Evolutionary conservation across 2,329 filamentous ascomycete genomes (phyloP).

Genomic region (Sarocladium brachiariae): DNA sequence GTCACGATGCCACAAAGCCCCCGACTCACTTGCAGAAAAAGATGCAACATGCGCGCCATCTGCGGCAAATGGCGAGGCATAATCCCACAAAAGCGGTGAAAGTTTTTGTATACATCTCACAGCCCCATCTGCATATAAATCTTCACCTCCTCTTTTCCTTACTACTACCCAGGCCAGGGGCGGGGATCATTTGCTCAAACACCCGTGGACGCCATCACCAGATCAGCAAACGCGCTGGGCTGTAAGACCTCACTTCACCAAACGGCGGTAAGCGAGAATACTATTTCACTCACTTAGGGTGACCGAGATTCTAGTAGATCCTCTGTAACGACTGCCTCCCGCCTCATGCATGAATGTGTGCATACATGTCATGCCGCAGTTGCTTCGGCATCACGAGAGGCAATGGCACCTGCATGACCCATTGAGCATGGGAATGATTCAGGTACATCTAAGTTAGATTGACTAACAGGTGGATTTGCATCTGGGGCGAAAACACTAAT

Average conservation of each 20-base stretch:
- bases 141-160: too few species aligned
- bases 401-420: too few species aligned
- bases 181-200: neutral
- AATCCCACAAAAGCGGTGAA: conserved; percentile 1
- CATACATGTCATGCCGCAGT: neutral
- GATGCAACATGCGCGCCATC: neutral
- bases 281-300: neutral
- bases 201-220: neutral
- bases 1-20: too few species aligned
- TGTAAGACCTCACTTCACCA: neutral
- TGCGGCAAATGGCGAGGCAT: neutral
- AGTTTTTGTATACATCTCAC: too few species aligned
- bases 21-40: too few species aligned
- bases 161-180: too few species aligned
- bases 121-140: too few species aligned
- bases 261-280: neutral
- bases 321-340: neutral
- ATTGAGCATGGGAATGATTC: neutral
- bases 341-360: neutral
- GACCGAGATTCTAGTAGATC: neutral
- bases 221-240: neutral
- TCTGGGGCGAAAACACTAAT: neutral
- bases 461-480: neutral
- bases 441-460: too few species aligned
- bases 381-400: neutral